phyloP scores from a whole-genome alignment of 2,329 filamentous ascomycete species.

The Penicillium digitatum region DNA sequence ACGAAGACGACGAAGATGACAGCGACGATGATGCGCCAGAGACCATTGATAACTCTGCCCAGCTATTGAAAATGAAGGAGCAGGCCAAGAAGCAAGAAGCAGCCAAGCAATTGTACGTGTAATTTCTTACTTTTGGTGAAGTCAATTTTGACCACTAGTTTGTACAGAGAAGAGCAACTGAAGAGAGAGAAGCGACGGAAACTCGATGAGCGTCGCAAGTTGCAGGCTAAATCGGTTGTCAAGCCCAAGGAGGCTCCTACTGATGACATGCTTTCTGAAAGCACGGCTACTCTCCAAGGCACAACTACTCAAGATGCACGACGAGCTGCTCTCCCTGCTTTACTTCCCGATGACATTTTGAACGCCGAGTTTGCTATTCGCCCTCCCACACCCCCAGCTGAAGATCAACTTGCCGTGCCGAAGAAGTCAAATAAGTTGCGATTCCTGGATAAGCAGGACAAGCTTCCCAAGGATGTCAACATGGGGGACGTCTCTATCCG shows the following conservation, averaged over 20 bases:
- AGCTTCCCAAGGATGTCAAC: conserved; percentile 49
- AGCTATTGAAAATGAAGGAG: conserved; percentile 37
- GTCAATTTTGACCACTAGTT: conserved; percentile 19
- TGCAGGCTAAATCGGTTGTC: conserved; percentile 34
- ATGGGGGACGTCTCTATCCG: conserved; percentile 49
- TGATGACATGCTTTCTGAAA: conserved; percentile 41
- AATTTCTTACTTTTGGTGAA: background rate
- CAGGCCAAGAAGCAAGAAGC: conserved; percentile 39
- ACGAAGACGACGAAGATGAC: conserved; percentile 30
- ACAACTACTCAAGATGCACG: conserved; percentile 36
- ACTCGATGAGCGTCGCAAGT: conserved; percentile 39
- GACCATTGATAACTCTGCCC: conserved; percentile 39
- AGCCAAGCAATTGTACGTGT: conserved; percentile 36
- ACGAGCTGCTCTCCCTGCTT: conserved; percentile 44
- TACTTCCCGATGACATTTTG: conserved; percentile 52
- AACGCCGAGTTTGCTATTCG: conserved; percentile 44
- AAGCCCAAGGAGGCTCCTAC: conserved; percentile 28
- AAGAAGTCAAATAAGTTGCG: conserved; percentile 45
- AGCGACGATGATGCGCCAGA: conserved; percentile 43
- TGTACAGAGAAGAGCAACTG: conserved; percentile 36
- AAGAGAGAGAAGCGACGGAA: conserved; percentile 41
- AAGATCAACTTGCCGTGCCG: conserved; percentile 23
- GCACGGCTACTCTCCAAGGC: conserved; percentile 40
- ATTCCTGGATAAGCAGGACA: conserved; percentile 48
- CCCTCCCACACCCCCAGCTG: conserved; percentile 45